phyloP scores from a whole-genome alignment of 1,284 basidiomycete species.

The Porphyrellus sp. region DNA sequence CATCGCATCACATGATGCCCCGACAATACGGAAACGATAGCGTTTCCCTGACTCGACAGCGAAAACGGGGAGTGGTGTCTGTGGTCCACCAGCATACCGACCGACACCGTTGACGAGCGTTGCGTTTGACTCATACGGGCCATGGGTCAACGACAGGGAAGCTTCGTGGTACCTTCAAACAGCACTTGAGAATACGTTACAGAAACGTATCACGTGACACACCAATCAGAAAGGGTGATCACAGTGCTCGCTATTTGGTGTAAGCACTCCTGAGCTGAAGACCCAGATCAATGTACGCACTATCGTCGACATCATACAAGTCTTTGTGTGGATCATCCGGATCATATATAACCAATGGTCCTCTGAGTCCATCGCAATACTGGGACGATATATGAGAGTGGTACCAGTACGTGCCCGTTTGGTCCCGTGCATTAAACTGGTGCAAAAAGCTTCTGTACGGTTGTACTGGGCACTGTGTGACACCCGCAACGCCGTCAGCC shows the following conservation, averaged over 20 bases:
- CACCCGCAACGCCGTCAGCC: conserved; percentile 32
- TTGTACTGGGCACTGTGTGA: conserved; percentile 36
- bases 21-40: conserved; percentile 39
- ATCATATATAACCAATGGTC: conserved; percentile 41
- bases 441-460: conserved; percentile 24
- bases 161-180: conserved; percentile 17
- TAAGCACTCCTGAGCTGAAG: neutral
- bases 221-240: conserved; percentile 24
- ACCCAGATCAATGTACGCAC: conserved; percentile 13
- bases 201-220: neutral
- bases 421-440: conserved; percentile 16
- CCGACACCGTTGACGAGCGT: conserved; percentile 36
- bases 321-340: conserved; percentile 32
- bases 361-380: conserved; percentile 49
- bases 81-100: conserved; percentile 25
- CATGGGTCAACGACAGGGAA: neutral
- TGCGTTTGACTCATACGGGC: conserved; percentile 13
- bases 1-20: conserved; percentile 32
- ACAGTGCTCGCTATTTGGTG: conserved; percentile 12
- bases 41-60: conserved; percentile 24
- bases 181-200: neutral
- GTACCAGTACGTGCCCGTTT: conserved; percentile 36
- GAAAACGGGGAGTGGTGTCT: conserved; percentile 25
- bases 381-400: conserved; percentile 31
- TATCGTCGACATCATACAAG: conserved; percentile 40